phyloP scores from a whole-genome alignment of 805 yeast genomes.

The Cyberlindnera veronae region DNA sequence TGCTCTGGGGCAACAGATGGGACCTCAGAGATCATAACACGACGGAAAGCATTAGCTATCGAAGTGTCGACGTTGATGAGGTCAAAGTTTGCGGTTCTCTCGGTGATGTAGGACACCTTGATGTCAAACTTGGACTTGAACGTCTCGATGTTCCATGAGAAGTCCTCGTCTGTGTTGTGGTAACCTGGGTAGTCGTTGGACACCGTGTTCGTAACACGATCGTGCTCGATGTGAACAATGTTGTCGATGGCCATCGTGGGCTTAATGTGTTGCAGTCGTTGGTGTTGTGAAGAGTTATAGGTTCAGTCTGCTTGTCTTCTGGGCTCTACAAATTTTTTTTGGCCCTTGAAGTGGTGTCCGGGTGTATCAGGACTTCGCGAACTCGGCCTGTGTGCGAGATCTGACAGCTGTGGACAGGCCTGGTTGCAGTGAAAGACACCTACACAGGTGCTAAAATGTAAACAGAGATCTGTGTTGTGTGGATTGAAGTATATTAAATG shows the following conservation, averaged over 20 bases:
- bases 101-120: conserved; percentile 59
- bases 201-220: conserved; percentile 85
- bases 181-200: conserved; percentile 94
- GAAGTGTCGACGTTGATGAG: conserved; percentile 85
- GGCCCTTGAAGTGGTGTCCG: not conserved
- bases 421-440: too few species aligned
- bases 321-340: conserved; percentile 3
- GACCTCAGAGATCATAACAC: conserved; percentile 95
- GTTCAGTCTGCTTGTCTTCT: not conserved
- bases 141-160: conserved; percentile 79
- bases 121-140: conserved; percentile 69
- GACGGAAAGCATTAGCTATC: conserved; percentile 91
- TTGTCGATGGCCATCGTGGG: conserved; percentile 32
- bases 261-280: not conserved
- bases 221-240: conserved; percentile 82
- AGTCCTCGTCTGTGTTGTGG: conserved; percentile 52
- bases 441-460: too few species aligned
- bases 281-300: not conserved
- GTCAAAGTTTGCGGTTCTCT: conserved; percentile 81
- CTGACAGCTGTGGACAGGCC: too few species aligned
- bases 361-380: not conserved
- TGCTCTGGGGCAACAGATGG: conserved; percentile 95
- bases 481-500: too few species aligned
- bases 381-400: too few species aligned
- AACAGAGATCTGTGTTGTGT: too few species aligned